These are phyloP conservation scores for Talaromyces wortmannii DNA, from an alignment of 495 filamentous ascomycete species.

Conservation along the genomic window DNA sequence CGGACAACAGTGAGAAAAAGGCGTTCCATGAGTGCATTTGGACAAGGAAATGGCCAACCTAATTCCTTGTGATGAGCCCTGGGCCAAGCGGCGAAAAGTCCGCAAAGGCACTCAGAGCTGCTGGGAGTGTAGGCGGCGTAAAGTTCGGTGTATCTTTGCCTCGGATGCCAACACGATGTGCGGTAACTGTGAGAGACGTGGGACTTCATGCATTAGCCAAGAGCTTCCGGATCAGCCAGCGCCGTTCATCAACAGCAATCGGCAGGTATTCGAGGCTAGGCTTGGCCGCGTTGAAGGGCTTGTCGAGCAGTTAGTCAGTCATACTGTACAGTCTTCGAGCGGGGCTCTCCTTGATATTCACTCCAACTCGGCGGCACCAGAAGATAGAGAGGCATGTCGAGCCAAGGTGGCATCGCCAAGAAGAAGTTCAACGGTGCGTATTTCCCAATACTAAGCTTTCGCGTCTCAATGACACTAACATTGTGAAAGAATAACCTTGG, in stretches of 20 bases:
- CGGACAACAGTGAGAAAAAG: no score
- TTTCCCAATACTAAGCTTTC: no score
- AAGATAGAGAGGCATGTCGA: not conserved
- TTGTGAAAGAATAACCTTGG: no score
- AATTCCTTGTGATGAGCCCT: not conserved
- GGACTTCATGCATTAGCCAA: constrained; percentile 31
- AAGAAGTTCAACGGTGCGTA: no score
- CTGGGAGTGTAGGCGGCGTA: constrained; percentile 34
- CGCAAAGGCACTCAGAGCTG: constrained; percentile 32
- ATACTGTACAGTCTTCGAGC: not conserved
- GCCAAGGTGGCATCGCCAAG: not conserved
- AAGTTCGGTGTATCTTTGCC: constrained; percentile 26
- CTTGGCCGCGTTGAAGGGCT: constrained; percentile 22
- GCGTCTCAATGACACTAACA: no score
- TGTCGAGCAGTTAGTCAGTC: constrained; percentile 14
- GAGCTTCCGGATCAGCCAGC: constrained; percentile 16
- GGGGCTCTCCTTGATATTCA: not conserved
- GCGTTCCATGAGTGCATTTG: no score
- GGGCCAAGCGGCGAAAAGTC: constrained; percentile 21
- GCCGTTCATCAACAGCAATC: constrained; percentile 3
- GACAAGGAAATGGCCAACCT: no score
- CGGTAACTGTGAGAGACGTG: constrained; percentile 30
- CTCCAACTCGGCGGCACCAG: not conserved
- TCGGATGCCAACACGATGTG: constrained; percentile 23
- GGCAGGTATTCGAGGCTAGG: constrained; percentile 10